These are phyloP conservation scores for Trametes sanguinea DNA, from an alignment of 768 basidiomycete species.

Conservation along the genomic window DNA sequence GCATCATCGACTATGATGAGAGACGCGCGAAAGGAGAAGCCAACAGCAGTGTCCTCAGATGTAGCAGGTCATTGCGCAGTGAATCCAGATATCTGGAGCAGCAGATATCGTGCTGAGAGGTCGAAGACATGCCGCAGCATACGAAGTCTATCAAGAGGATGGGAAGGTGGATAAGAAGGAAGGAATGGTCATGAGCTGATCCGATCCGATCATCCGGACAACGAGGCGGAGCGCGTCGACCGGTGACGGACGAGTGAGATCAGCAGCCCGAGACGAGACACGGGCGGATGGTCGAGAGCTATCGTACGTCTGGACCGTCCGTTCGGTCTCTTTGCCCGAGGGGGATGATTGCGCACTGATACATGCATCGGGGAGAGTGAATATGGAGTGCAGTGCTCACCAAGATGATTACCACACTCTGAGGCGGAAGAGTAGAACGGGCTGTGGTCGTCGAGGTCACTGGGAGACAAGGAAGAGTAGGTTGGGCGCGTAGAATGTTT, in stretches of 20 bases:
- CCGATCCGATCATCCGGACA: conserved; percentile 18
- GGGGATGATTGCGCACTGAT: neutral
- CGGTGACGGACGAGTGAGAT: conserved; percentile 13
- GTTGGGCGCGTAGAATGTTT: neutral
- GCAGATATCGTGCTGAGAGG: neutral
- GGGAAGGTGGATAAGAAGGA: neutral
- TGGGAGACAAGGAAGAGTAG: conserved; percentile 7
- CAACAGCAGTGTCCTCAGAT: too few species aligned
- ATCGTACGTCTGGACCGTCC: conserved; percentile 1
- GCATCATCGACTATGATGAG: neutral
- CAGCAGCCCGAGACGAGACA: conserved; percentile 4
- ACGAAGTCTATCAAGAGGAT: neutral
- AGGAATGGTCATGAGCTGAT: conserved; percentile 20
- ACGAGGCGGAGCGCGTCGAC: conserved; percentile 7
- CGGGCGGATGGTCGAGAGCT: conserved; percentile 8
- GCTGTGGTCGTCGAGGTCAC: neutral
- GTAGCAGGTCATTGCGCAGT: neutral
- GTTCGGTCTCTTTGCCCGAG: neutral
- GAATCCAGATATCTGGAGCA: neutral
- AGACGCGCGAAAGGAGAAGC: too few species aligned
- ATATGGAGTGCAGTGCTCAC: neutral
- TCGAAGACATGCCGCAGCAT: neutral
- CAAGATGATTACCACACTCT: neutral
- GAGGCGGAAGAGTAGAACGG: conserved; percentile 8
- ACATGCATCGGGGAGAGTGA: neutral